Conservation (phyloP, 306 rosid genomes). For the Medicago arabica region DNA sequence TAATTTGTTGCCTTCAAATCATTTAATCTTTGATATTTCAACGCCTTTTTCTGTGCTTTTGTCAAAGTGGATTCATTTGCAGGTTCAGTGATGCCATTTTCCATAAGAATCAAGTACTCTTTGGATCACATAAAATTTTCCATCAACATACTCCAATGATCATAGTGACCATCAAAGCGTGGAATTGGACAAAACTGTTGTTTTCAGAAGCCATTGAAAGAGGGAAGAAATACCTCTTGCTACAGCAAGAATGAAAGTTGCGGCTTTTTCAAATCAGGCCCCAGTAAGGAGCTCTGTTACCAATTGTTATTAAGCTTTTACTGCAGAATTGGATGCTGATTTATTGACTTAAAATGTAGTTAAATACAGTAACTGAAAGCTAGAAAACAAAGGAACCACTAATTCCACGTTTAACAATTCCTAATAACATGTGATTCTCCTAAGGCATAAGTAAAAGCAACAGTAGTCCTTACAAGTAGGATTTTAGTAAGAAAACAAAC, state of each 20-base stretch:
- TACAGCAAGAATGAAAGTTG: not conserved
- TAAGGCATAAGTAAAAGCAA: too few relatives aligned
- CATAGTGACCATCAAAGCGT: not conserved
- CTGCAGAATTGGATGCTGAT: too few relatives aligned
- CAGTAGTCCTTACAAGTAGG: too few relatives aligned
- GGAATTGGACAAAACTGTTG: not conserved
- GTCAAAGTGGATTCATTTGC: not conserved
- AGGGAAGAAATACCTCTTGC: not conserved
- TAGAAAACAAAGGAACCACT: too few relatives aligned
- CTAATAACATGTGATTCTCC: too few relatives aligned
- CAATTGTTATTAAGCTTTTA: not conserved
- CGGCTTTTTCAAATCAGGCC: not conserved
- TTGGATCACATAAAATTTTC: not conserved
- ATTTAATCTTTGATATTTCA: not conserved
- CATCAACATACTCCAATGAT: not conserved
- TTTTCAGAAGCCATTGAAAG: not conserved
- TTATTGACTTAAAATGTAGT: too few relatives aligned
- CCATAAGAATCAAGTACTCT: not conserved
- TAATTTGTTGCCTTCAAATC: not conserved
- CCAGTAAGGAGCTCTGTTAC: not conserved
- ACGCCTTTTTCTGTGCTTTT: not conserved
- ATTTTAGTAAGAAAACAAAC: too few relatives aligned
- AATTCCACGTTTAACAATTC: too few relatives aligned
- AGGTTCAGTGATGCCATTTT: not conserved
- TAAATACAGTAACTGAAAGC: too few relatives aligned